These are phyloP conservation scores for Tylopilus rubrobrunneus DNA, from an alignment of 768 basidiomycete genomes.

Conservation along the genomic window DNA sequence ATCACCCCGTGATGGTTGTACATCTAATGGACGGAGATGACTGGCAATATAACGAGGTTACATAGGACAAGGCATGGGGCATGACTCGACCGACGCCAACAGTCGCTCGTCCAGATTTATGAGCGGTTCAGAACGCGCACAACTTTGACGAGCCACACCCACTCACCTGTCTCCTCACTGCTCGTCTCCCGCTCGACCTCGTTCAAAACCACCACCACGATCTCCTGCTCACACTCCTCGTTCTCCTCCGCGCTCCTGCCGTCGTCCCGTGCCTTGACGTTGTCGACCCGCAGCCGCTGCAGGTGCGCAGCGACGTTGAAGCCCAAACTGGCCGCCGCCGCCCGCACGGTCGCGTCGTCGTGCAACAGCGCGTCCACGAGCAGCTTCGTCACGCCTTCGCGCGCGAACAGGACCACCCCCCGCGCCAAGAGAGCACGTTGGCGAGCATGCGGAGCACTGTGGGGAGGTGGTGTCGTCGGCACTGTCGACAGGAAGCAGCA, in stretches of 20 bases:
- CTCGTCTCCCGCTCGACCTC: slow-evolving; percentile 66
- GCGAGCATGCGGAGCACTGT: slow-evolving; percentile 65
- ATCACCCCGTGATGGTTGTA: too few species aligned
- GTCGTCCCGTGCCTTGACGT: slow-evolving; percentile 28
- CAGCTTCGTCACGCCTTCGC: slow-evolving; percentile 43
- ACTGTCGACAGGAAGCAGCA: too few species aligned
- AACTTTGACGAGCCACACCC: too few species aligned
- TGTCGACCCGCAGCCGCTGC: slow-evolving; percentile 58
- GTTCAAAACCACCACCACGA: slow-evolving; percentile 79
- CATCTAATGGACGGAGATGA: too few species aligned
- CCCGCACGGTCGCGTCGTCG: slow-evolving; percentile 62
- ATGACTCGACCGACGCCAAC: too few species aligned
- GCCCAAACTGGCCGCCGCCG: slow-evolving; percentile 76
- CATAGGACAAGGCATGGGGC: too few species aligned
- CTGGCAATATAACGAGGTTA: too few species aligned
- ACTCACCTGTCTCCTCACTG: slow-evolving; percentile 79
- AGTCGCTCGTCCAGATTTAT: too few species aligned
- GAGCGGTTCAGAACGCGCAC: too few species aligned
- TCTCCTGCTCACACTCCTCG: slow-evolving; percentile 84
- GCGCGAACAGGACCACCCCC: slow-evolving; percentile 36
- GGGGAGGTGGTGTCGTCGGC: slow-evolving; percentile 26
- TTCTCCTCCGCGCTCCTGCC: slow-evolving; percentile 46
- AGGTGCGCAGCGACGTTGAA: slow-evolving; percentile 70
- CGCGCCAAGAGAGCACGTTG: slow-evolving; percentile 58
- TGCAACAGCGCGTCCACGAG: slow-evolving; percentile 69